Conservation (phyloP, 208 protist species). For the Acanthamoeba castellanii region DNA sequence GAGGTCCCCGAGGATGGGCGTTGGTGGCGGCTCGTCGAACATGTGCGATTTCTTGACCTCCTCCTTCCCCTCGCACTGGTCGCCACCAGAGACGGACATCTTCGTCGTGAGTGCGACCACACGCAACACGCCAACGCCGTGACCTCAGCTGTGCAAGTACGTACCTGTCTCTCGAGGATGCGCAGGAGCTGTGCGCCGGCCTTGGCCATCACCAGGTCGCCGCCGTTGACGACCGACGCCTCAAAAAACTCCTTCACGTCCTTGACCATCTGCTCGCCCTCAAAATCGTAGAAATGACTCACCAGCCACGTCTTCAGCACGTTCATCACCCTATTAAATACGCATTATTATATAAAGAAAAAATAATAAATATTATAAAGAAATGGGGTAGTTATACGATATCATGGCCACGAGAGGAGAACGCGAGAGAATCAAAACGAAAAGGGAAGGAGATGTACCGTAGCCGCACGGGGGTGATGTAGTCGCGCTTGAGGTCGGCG, state of each 20-base stretch:
- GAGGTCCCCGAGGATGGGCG: constrained; percentile 7
- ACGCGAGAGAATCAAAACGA: background rate
- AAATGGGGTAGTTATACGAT: no score
- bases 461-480: background rate
- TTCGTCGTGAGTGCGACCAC: no score
- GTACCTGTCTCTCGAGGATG: constrained; percentile 24
- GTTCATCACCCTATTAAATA: constrained; percentile 40
- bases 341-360: no score
- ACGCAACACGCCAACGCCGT: no score
- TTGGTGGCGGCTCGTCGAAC: constrained; percentile 55
- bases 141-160: no score
- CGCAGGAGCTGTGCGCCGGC: constrained; percentile 19
- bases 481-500: background rate
- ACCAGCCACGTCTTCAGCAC: constrained; percentile 66
- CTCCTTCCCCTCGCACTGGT: background rate
- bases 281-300: constrained; percentile 64
- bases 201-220: constrained; percentile 12
- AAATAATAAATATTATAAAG: no score
- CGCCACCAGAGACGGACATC: background rate
- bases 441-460: no score
- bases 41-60: constrained; percentile 6
- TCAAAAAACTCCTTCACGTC: background rate
- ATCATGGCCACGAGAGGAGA: background rate
- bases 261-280: background rate
- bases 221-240: background rate